phyloP scores from a whole-genome alignment of 1,139 yeast genomes.

The Suhomyces atakaporum region DNA sequence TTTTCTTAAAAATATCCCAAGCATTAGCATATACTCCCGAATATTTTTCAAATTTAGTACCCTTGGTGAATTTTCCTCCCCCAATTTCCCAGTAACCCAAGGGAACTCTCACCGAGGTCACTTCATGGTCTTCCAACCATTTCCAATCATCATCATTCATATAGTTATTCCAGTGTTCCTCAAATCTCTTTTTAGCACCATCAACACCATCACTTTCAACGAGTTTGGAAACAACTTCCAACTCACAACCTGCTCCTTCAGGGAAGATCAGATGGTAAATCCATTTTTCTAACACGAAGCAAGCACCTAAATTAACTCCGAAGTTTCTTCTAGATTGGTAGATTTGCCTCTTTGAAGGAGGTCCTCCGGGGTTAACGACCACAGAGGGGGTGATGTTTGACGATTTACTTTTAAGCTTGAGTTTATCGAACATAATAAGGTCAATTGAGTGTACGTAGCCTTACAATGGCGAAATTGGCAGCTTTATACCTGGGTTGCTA shows the following conservation, averaged over 20 bases:
- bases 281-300: conserved; percentile 80
- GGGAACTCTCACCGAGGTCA: conserved; percentile 81
- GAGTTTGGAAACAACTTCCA: conserved; percentile 63
- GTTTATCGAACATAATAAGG: conserved; percentile 39
- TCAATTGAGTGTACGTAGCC: neutral
- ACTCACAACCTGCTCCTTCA: conserved; percentile 59
- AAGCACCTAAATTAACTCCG: conserved; percentile 87
- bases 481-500: conserved; percentile 2
- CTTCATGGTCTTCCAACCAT: conserved; percentile 66
- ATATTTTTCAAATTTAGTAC: conserved; percentile 61
- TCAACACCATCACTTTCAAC: conserved; percentile 53
- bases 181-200: conserved; percentile 57
- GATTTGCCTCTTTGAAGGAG: conserved; percentile 53
- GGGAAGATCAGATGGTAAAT: conserved; percentile 62
- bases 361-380: conserved; percentile 31
- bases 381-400: conserved; percentile 29
- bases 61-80: conserved; percentile 58
- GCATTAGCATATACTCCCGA: conserved; percentile 62
- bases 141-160: conserved; percentile 74
- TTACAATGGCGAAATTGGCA: neutral
- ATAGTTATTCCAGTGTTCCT: conserved; percentile 70
- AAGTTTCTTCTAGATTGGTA: conserved; percentile 67
- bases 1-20: conserved; percentile 60
- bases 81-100: conserved; percentile 87
- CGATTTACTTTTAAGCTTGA: conserved; percentile 43